These are phyloP conservation scores for Blastomyces percursus DNA, from an alignment of 2,329 filamentous ascomycete species.

Conservation along the genomic window DNA sequence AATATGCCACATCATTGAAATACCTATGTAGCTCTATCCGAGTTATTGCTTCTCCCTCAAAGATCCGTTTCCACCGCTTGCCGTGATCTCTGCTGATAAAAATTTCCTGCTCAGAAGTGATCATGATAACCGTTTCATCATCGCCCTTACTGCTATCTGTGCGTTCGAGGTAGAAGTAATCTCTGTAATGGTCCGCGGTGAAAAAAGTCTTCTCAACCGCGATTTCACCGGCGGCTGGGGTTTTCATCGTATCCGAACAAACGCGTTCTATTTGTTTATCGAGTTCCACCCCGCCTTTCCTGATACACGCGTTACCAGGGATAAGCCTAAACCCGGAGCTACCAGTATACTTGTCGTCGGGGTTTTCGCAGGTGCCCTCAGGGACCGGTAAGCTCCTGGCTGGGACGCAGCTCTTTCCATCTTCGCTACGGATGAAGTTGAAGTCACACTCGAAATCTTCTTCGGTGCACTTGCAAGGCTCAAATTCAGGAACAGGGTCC, in stretches of 20 bases:
- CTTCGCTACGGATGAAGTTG: conserved; percentile 62
- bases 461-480: conserved; percentile 69
- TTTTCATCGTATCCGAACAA: conserved; percentile 54
- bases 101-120: conserved; percentile 48
- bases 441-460: conserved; percentile 94
- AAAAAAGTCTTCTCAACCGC: conserved; percentile 52
- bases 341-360: conserved; percentile 65
- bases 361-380: conserved; percentile 60
- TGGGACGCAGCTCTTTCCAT: conserved; percentile 58
- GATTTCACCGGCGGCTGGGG: conserved; percentile 55
- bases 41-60: conserved; percentile 58
- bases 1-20: conserved; percentile 76
- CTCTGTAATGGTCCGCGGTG: conserved; percentile 43
- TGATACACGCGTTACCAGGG: conserved; percentile 65
- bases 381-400: conserved; percentile 54
- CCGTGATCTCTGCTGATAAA: conserved; percentile 77
- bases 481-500: conserved; percentile 57
- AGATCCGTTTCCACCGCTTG: conserved; percentile 65
- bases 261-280: conserved; percentile 63
- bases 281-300: conserved; percentile 51
- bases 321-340: conserved; percentile 88
- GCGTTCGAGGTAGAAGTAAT: conserved; percentile 69
- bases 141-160: conserved; percentile 50
- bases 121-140: conserved; percentile 64
- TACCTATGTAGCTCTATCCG: conserved; percentile 67